Percentiles rank a stretch among this genome's conserved stretches.
Conservation (phyloP, 1,139 yeast species). For the Fermentozyma sake region DNA sequence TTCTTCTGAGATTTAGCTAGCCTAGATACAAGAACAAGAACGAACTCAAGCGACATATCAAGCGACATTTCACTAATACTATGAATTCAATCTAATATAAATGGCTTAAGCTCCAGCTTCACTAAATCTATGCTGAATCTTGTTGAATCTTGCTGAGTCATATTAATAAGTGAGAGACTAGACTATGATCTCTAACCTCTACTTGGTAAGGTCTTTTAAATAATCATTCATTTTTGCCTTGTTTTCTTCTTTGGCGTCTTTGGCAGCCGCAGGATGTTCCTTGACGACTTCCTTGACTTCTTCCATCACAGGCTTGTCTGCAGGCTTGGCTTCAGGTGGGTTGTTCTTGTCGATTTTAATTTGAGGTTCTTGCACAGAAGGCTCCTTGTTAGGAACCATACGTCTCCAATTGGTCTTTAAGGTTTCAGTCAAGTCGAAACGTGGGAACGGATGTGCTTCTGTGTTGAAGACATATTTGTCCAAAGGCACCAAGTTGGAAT, state of each 20-base stretch:
- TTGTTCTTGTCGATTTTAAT: conserved; percentile 26
- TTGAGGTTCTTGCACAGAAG: conserved; percentile 14
- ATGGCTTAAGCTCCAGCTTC: too few relatives aligned
- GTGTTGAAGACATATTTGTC: conserved; percentile 79
- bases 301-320: conserved; percentile 34
- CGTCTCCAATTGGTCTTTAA: conserved; percentile 67
- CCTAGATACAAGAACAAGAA: too few relatives aligned
- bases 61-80: too few relatives aligned
- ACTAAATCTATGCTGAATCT: too few relatives aligned
- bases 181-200: background rate
- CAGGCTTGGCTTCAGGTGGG: conserved; percentile 43
- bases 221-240: conserved; percentile 24
- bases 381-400: conserved; percentile 10
- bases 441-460: conserved; percentile 91
- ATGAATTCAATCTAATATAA: too few relatives aligned
- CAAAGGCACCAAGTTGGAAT: conserved; percentile 52
- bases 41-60: too few relatives aligned
- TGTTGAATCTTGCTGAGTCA: too few relatives aligned
- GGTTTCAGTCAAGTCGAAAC: conserved; percentile 48
- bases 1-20: too few relatives aligned
- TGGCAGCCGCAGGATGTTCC: conserved; percentile 26
- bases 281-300: conserved; percentile 34
- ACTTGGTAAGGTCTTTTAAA: conserved; percentile 10
- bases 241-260: conserved; percentile 21
- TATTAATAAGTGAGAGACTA: background rate